A percentile compares a stretch with the other conserved stretches of the same genome.
Evolutionary conservation across 139 green algal species (phyloP).

Genomic region (Auxenochlorella protothecoides): DNA sequence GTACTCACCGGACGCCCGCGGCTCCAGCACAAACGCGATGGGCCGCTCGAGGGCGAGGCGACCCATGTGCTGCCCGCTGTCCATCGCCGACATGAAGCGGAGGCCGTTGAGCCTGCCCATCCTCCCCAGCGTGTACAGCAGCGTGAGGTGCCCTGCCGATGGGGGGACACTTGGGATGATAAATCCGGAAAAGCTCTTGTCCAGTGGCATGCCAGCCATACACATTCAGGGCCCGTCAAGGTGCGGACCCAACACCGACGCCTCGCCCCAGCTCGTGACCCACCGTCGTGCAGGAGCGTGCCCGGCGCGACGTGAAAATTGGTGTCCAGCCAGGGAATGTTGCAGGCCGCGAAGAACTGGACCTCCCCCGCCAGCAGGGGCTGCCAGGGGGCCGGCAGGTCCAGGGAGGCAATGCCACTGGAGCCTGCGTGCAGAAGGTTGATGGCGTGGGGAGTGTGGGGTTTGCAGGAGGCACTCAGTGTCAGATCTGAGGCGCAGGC

Average conservation of each 20-base stretch:
- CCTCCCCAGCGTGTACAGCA: constrained; percentile 13
- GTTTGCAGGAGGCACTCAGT: no score
- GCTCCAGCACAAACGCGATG: constrained; percentile 14
- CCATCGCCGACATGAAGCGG: constrained; percentile 10
- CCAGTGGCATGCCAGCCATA: no score
- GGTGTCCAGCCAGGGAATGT: constrained; percentile 38
- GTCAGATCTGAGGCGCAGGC: no score
- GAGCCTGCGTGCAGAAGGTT: background rate
- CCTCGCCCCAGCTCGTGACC: background rate
- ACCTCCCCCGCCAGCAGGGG: constrained; percentile 6
- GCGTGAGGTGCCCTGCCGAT: constrained; percentile 18
- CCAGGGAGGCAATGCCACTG: constrained; percentile 1
- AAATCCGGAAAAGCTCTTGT: no score
- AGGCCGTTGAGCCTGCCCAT: constrained; percentile 9
- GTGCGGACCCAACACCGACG: background rate
- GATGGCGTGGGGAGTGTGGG: no score
- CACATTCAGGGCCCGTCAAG: background rate
- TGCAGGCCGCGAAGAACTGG: constrained; percentile 34
- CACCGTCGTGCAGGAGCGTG: constrained; percentile 9
- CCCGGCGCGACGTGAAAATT: constrained; percentile 31
- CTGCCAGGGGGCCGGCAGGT: constrained; percentile 18
- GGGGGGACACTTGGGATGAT: background rate
- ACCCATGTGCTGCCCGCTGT: constrained; percentile 27
- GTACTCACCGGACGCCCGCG: background rate
- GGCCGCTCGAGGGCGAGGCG: constrained; percentile 8